Percentiles rank a stretch among this genome's conserved stretches.
phyloP scores from a whole-genome alignment of 257 asterid genomes.

The Cynanchum wilfordii region DNA sequence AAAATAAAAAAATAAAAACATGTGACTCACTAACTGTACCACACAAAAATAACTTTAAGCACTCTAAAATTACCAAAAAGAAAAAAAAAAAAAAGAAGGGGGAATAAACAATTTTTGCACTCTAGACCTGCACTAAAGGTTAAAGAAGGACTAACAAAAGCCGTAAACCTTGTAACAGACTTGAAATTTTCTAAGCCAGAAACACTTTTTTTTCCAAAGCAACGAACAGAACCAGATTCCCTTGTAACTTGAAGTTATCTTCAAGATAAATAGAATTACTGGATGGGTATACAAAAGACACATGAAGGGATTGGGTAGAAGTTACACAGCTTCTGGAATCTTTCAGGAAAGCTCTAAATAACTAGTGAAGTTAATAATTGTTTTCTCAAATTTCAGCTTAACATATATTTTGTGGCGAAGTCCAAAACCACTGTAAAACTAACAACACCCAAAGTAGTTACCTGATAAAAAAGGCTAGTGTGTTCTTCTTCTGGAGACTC shows the following conservation, averaged over 20 bases:
- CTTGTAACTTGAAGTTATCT: neutral
- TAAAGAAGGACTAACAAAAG: neutral
- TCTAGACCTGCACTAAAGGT: neutral
- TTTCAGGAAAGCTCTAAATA: neutral
- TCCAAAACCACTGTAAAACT: neutral
- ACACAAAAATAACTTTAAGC: neutral
- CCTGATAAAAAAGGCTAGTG: conserved; percentile 74
- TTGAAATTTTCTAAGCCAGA: neutral
- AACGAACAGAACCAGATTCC: neutral
- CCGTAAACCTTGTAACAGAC: neutral
- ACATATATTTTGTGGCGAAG: neutral
- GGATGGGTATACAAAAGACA: neutral
- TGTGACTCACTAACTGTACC: neutral
- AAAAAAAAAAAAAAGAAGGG: no score
- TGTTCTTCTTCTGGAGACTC: conserved; percentile 97
- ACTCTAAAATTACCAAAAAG: neutral
- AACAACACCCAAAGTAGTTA: conserved; percentile 17
- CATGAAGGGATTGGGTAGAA: neutral
- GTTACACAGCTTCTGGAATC: neutral
- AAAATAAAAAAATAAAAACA: no score
- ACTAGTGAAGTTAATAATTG: neutral
- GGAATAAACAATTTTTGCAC: neutral
- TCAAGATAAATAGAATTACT: neutral
- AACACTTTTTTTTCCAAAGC: neutral
- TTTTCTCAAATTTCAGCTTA: neutral